Evolutionary conservation across 78 protist species (phyloP), one percentile per base, ranked within the genome.

Genomic region (Cavenderia fasciculata): DNA sequence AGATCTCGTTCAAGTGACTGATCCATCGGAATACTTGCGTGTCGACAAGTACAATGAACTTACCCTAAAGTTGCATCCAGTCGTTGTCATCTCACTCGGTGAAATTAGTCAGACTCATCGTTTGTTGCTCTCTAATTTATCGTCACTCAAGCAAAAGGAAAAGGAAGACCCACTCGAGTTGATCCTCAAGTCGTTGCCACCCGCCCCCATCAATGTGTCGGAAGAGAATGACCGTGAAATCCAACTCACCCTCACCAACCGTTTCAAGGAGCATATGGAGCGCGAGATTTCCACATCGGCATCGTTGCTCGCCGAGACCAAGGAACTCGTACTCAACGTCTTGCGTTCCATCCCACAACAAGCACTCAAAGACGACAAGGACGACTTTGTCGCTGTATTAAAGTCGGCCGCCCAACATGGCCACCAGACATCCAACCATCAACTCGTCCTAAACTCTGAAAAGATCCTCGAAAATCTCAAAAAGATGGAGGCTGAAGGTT

Each of bases 11-110:
- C 87, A 63, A 34, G 94, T 90, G 10, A 76, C 72, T 14, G 76
- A 77, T 59, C 94, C 94, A 43, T 82, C 86, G 1, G 94, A 90
- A 33, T 70, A 68, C 49, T 41, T 90, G 29, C 21, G 87, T 18
- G 95, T 92, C 23, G 92, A 85, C 23, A 63, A 73, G 43, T 92
- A 92, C 82, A 92, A 76, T 54, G 95, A 92, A 54, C 29, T 92
- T 29, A 92, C 92, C 29, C 68, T 85, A 54, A 82, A 70, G 47
- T 47, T 74, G 31, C 57, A 85, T 71, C 95, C 95, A 66, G 79
- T 72, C 6, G 85, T 92, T 19, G 79, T 92, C 12, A 74, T 92
- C 57, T 51, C 85, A 21, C 23, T 85, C 33, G 41, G 75, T 44
- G 95, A 92, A 51, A 70, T 92, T 25, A 52, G 71, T 40, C 79